Evolutionary conservation across 2,329 filamentous ascomycete species (phyloP).

Genomic region (Botrytis porri): DNA sequence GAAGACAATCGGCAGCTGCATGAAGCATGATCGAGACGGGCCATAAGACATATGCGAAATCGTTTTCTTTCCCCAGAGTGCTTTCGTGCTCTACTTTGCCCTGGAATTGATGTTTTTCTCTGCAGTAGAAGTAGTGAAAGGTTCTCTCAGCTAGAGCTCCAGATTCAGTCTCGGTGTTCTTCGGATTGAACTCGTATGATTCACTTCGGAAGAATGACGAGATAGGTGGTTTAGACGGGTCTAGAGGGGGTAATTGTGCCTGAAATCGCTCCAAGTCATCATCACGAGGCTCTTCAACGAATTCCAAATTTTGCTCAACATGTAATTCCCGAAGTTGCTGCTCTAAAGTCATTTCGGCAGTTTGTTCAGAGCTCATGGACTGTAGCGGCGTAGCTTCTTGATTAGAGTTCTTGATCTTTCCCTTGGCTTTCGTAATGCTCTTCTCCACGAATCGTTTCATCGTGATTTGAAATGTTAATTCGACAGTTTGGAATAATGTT

Average conservation of each 20-base stretch:
- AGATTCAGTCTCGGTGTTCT: neutral
- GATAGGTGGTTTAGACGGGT: neutral
- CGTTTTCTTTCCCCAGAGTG: slow-evolving; percentile 20
- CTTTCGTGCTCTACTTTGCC: slow-evolving; percentile 22
- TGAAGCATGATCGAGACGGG: slow-evolving; percentile 29
- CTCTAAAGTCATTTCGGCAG: neutral
- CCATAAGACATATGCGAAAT: slow-evolving; percentile 30
- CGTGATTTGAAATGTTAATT: neutral
- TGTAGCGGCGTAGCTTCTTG: neutral
- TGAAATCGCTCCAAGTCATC: neutral
- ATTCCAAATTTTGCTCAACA: neutral
- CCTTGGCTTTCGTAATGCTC: neutral
- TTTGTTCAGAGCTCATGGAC: neutral
- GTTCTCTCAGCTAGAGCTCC: slow-evolving; percentile 10
- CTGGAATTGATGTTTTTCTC: slow-evolving; percentile 21
- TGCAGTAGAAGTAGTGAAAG: slow-evolving; percentile 23
- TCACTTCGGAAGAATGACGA: neutral
- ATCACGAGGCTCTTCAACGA: neutral
- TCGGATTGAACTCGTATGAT: neutral
- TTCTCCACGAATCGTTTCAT: neutral
- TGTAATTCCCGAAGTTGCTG: neutral
- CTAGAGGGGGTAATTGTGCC: neutral
- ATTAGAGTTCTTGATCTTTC: neutral
- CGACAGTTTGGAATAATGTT: neutral
- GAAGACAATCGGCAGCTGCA: slow-evolving; percentile 23